A percentile compares a stretch with the other conserved stretches of the same genome.
phyloP scores from a whole-genome alignment of 148 eudicot genomes.

The Simmondsia chinensis region DNA sequence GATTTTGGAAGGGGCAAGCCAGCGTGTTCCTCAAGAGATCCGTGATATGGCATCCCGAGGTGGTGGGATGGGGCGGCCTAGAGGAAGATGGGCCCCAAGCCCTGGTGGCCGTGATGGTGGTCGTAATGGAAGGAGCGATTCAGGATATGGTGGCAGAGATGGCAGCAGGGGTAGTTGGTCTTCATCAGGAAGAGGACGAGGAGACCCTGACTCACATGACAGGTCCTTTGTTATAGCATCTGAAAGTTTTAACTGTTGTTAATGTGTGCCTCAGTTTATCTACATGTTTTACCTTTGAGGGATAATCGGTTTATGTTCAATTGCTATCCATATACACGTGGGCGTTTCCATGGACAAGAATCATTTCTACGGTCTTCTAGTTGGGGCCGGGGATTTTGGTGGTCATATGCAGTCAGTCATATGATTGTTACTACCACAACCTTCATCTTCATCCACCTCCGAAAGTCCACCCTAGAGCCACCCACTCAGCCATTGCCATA shows the following conservation, averaged over 20 bases:
- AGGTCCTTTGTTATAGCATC: constrained; percentile 19
- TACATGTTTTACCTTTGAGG: too few species aligned
- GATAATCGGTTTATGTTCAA: too few species aligned
- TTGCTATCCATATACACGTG: too few species aligned
- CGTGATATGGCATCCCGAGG: constrained; percentile 89
- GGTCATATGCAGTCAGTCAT: too few species aligned
- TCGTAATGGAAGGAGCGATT: constrained; percentile 38
- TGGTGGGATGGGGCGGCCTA: constrained; percentile 56
- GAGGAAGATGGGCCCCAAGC: constrained; percentile 34
- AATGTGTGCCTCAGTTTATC: too few species aligned
- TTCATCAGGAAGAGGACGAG: constrained; percentile 16
- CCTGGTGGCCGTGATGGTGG: constrained; percentile 49
- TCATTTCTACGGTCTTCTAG: too few species aligned
- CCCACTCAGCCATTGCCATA: too few species aligned
- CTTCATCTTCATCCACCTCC: too few species aligned
- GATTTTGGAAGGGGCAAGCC: constrained; percentile 86
- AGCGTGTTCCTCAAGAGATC: constrained; percentile 69
- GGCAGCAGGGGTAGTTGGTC: constrained; percentile 41
- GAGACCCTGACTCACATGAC: constrained; percentile 31
- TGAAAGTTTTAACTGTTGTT: background rate
- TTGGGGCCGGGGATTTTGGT: too few species aligned
- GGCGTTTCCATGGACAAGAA: too few species aligned
- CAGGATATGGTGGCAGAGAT: constrained; percentile 43
- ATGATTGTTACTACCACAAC: too few species aligned
- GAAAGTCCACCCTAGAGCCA: too few species aligned